Percentiles rank a stretch among this genome's conserved stretches.
These are phyloP conservation scores for Hordeum pubiflorum DNA, from an alignment of 202 grass and related monocot genomes.

Conservation along the genomic window DNA sequence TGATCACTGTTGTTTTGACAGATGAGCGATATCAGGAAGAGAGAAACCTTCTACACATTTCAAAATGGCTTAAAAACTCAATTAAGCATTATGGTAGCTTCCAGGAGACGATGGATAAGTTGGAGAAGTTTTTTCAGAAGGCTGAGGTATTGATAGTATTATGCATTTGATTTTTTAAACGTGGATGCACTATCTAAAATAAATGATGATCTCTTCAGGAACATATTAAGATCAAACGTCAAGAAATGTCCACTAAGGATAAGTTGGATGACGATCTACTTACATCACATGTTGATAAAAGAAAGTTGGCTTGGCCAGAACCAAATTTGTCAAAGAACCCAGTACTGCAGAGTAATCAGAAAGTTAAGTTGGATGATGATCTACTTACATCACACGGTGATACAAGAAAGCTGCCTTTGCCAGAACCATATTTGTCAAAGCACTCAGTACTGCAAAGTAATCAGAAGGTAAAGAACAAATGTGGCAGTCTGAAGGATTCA, in stretches of 20 bases:
- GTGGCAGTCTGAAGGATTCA: conserved; percentile 4
- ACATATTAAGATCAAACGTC: conserved; percentile 33
- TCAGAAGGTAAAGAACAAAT: conserved; percentile 40
- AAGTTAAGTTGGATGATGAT: conserved; percentile 27
- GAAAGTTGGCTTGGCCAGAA: conserved; percentile 36
- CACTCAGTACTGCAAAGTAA: conserved; percentile 32
- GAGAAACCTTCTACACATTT: conserved; percentile 65
- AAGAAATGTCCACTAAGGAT: conserved; percentile 22
- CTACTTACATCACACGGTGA: conserved; percentile 17
- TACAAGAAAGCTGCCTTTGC: conserved; percentile 39
- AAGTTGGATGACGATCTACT: conserved; percentile 25
- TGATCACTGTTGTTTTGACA: conserved; percentile 31
- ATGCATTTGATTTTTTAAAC: conserved; percentile 18
- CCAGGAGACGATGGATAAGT: conserved; percentile 51
- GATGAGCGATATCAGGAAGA: conserved; percentile 82
- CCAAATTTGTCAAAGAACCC: conserved; percentile 35
- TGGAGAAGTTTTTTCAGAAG: conserved; percentile 71
- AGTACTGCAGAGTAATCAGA: conserved; percentile 36
- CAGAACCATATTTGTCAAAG: conserved; percentile 37
- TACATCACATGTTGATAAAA: conserved; percentile 37
- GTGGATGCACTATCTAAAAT: neutral
- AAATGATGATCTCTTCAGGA: conserved; percentile 41
- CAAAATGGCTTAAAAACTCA: conserved; percentile 89
- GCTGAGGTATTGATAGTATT: conserved; percentile 49
- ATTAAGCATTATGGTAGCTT: conserved; percentile 62